Evolutionary conservation across 2,329 filamentous ascomycete species (phyloP).

Genomic region (Dendrostoma leiphaemia): DNA sequence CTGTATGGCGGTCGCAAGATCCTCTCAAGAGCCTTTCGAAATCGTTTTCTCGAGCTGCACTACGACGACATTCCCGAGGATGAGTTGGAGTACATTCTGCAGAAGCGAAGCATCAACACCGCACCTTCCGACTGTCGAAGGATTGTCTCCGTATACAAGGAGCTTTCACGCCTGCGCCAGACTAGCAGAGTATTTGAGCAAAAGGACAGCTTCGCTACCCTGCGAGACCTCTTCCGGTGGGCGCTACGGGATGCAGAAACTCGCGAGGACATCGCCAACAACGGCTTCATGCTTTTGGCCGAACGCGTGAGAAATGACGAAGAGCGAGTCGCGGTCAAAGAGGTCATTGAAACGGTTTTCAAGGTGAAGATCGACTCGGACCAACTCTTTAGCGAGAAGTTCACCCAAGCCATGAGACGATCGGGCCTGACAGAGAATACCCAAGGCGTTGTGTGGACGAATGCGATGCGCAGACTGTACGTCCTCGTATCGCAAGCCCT

Average conservation of each 20-base stretch:
- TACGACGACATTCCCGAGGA: conserved; percentile 97
- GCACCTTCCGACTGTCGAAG: conserved; percentile 87
- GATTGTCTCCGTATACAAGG: conserved; percentile 92
- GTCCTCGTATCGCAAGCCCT: conserved; percentile 85
- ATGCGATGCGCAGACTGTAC: conserved; percentile 88
- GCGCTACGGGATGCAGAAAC: conserved; percentile 81
- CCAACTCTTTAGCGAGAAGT: conserved; percentile 65
- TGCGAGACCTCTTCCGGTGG: conserved; percentile 96
- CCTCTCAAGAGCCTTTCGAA: conserved; percentile 90
- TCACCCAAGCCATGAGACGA: conserved; percentile 54
- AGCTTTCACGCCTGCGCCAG: conserved; percentile 85
- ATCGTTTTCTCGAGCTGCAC: conserved; percentile 93
- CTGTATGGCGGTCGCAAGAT: conserved; percentile 94
- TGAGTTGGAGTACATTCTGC: conserved; percentile 87
- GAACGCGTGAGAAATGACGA: conserved; percentile 91
- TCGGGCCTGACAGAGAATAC: conserved; percentile 45
- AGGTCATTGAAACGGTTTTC: conserved; percentile 86
- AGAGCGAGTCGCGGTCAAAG: conserved; percentile 80
- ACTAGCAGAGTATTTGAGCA: conserved; percentile 92
- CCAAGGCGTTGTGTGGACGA: conserved; percentile 85
- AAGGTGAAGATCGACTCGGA: conserved; percentile 77
- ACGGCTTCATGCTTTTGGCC: conserved; percentile 94
- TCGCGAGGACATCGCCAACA: conserved; percentile 81
- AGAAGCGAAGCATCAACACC: conserved; percentile 80
- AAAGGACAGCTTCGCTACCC: conserved; percentile 93